These are phyloP conservation scores for Kurtzmaniella quercitrusa DNA, from an alignment of 1,139 yeast genomes.

Conservation along the genomic window DNA sequence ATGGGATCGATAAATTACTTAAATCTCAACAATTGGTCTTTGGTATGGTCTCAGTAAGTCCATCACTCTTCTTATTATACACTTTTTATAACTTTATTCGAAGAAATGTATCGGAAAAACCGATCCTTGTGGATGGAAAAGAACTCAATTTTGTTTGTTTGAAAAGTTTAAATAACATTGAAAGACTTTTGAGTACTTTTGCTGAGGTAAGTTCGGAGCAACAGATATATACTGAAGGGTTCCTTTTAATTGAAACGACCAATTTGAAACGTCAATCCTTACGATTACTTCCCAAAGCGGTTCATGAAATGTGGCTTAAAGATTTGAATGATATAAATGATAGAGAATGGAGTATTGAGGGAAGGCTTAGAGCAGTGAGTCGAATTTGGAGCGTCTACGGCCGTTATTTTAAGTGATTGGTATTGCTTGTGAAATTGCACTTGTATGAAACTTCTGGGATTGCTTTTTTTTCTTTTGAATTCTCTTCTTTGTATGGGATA, in stretches of 20 bases:
- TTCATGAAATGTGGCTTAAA: conserved; percentile 47
- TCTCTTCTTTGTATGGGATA: neutral
- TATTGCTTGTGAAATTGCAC: neutral
- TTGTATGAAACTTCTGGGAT: neutral
- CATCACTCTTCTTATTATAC: conserved; percentile 61
- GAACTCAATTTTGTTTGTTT: conserved; percentile 41
- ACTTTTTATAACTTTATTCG: conserved; percentile 25
- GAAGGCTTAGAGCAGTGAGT: conserved; percentile 40
- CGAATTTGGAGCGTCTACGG: conserved; percentile 58
- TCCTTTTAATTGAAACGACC: conserved; percentile 54
- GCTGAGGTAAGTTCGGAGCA: conserved; percentile 10
- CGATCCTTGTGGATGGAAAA: conserved; percentile 37
- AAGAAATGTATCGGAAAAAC: conserved; percentile 26
- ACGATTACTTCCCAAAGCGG: conserved; percentile 41
- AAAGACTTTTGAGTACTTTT: conserved; percentile 39
- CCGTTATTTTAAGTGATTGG: conserved; percentile 24
- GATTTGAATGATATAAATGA: conserved; percentile 48
- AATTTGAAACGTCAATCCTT: conserved; percentile 48
- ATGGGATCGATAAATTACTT: conserved; percentile 83
- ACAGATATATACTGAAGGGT: conserved; percentile 37
- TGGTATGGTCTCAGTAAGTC: conserved; percentile 86
- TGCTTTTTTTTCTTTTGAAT: neutral
- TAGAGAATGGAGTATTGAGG: conserved; percentile 18
- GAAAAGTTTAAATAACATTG: conserved; percentile 54
- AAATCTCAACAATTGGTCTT: conserved; percentile 91